These are phyloP conservation scores for Aschersonia sp. DNA, from an alignment of 2,329 filamentous ascomycete genomes.

Conservation along the genomic window DNA sequence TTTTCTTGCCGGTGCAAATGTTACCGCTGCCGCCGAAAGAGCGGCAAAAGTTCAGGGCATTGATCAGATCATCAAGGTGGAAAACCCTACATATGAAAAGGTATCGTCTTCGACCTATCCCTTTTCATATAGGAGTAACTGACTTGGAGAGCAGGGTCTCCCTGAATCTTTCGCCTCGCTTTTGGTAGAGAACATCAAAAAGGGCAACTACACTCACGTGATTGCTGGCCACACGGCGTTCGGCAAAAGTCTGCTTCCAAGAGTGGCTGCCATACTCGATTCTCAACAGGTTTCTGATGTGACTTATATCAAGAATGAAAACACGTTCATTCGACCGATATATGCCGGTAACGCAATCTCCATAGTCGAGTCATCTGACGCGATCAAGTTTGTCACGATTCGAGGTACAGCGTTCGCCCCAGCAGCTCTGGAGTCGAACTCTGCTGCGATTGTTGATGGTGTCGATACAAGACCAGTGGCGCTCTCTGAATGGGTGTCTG, in stretches of 20 bases:
- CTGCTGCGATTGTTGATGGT: conserved; percentile 65
- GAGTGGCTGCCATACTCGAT: conserved; percentile 82
- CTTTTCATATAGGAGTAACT: conserved; percentile 2
- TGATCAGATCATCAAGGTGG: conserved; percentile 80
- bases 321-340: conserved; percentile 90
- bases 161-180: conserved; percentile 91
- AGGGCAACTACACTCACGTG: conserved; percentile 84
- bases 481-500: conserved; percentile 78
- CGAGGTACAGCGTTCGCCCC: conserved; percentile 84
- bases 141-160: conserved; percentile 44
- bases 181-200: conserved; percentile 91
- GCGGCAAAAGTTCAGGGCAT: conserved; percentile 81
- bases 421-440: conserved; percentile 55
- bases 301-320: conserved; percentile 71
- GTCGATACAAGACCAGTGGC: conserved; percentile 65
- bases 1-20: conserved; percentile 71
- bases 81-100: conserved; percentile 87
- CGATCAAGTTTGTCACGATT: conserved; percentile 79
- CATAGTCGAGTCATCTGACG: conserved; percentile 80
- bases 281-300: conserved; percentile 90
- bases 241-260: conserved; percentile 86
- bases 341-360: conserved; percentile 96
- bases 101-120: conserved; percentile 26
- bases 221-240: conserved; percentile 87
- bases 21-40: conserved; percentile 63